Percentiles rank a stretch among this genome's conserved stretches.
Evolutionary conservation across 2,329 filamentous ascomycete genomes (phyloP).

Genomic region (Neofusicoccum ribis): DNA sequence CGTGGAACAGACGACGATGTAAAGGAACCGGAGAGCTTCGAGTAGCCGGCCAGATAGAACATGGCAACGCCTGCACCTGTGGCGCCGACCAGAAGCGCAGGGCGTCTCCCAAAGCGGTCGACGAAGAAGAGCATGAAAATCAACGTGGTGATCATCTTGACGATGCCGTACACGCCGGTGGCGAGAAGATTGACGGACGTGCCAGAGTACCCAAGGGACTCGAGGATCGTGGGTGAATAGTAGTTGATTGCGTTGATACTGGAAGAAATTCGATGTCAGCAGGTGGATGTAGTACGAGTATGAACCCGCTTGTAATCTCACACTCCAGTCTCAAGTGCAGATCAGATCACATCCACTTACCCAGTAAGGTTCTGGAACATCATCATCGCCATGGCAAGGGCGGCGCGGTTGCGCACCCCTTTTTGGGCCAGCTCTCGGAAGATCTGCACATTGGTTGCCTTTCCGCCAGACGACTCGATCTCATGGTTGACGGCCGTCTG

Average conservation of each 20-base stretch:
- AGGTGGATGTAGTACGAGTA: no score
- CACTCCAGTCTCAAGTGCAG: no score
- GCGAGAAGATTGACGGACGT: constrained; percentile 65
- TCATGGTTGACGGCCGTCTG: constrained; percentile 51
- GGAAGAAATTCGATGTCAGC: background rate
- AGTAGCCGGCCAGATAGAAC: constrained; percentile 73
- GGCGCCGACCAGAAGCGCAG: constrained; percentile 64
- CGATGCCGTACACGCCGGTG: constrained; percentile 71
- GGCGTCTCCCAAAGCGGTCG: constrained; percentile 67
- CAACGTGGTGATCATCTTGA: constrained; percentile 66
- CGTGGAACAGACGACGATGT: constrained; percentile 53
- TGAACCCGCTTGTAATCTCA: no score
- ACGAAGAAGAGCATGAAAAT: constrained; percentile 68
- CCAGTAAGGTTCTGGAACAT: constrained; percentile 74
- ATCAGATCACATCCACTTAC: background rate
- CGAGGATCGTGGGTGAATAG: constrained; percentile 70
- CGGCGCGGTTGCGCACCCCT: constrained; percentile 59
- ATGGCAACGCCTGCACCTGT: constrained; percentile 62
- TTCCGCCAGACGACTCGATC: constrained; percentile 54
- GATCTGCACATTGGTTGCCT: constrained; percentile 43
- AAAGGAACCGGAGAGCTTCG: constrained; percentile 58
- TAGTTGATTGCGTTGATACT: constrained; percentile 52
- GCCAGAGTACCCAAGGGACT: constrained; percentile 60
- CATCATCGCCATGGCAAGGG: constrained; percentile 64
- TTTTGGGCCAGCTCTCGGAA: constrained; percentile 27